Percentiles rank a stretch among this genome's conserved stretches.
Conservation (phyloP, 805 yeast species). For the Peterozyma xylosa region DNA sequence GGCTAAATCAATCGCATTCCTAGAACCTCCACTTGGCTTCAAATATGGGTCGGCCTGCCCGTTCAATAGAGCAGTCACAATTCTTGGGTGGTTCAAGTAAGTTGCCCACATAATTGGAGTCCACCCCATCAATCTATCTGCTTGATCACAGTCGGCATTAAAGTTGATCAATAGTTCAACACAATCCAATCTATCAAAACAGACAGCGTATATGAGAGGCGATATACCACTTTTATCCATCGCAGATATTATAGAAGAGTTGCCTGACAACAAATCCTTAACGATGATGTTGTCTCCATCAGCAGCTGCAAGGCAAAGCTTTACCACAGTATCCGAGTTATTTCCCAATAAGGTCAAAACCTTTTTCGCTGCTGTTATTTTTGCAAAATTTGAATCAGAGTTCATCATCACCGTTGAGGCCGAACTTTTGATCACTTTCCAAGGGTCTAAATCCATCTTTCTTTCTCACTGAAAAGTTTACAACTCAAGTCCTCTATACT, state of each 20-base stretch:
- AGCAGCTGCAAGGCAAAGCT: slow-evolving; percentile 29
- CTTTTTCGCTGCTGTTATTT: slow-evolving; percentile 27
- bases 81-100: slow-evolving; percentile 45
- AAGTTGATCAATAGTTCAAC: slow-evolving; percentile 40
- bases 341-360: slow-evolving; percentile 21
- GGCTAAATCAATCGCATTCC: slow-evolving; percentile 51
- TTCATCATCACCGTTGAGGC: slow-evolving; percentile 13
- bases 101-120: slow-evolving; percentile 88
- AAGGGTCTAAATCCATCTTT: slow-evolving; percentile 20
- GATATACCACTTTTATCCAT: slow-evolving; percentile 34
- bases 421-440: slow-evolving; percentile 17
- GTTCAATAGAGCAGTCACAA: slow-evolving; percentile 50
- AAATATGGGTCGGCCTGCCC: slow-evolving; percentile 58
- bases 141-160: slow-evolving; percentile 38
- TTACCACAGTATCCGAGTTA: slow-evolving; percentile 21
- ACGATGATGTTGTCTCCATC: slow-evolving; percentile 25
- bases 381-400: slow-evolving; percentile 21
- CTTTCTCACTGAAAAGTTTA: background rate
- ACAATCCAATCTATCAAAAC: slow-evolving; percentile 39
- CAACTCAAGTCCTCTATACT: background rate
- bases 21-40: slow-evolving; percentile 23
- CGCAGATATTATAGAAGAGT: slow-evolving; percentile 17
- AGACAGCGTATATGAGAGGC: slow-evolving; percentile 46
- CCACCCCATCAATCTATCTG: slow-evolving; percentile 44
- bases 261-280: slow-evolving; percentile 16